Evolutionary conservation across 768 basidiomycete species (phyloP).

Genomic region (Leucosporidium creatinivorum): DNA sequence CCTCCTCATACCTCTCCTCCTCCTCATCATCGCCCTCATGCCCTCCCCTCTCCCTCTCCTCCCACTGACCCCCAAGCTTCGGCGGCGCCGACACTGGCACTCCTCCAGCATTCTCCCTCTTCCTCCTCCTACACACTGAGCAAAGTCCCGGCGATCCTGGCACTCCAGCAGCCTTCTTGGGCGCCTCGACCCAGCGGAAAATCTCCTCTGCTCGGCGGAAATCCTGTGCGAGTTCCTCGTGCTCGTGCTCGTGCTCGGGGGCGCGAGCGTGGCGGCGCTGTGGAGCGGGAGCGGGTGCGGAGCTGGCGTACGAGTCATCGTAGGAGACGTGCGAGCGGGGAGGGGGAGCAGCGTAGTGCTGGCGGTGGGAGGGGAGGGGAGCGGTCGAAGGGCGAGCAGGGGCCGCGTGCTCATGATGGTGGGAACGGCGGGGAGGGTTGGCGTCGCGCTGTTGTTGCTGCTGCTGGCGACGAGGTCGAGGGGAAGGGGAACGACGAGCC

Average conservation of each 20-base stretch:
- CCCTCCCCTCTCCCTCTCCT: constrained; percentile 9
- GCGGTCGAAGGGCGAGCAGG: not conserved
- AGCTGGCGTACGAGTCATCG: not conserved
- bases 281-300: not conserved
- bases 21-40: constrained; percentile 8
- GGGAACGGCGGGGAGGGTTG: too few species aligned
- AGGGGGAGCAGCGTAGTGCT: not conserved
- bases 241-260: not conserved
- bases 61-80: constrained; percentile 21
- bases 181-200: not conserved
- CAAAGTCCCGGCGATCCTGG: not conserved
- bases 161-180: not conserved
- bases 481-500: not conserved
- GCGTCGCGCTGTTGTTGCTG: not conserved
- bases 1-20: constrained; percentile 4
- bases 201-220: not conserved
- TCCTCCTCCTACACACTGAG: constrained; percentile 11
- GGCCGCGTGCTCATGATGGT: not conserved
- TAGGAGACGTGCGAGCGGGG: not conserved
- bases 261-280: not conserved
- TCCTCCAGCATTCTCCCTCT: not conserved
- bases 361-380: not conserved
- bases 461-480: not conserved
- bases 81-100: not conserved
- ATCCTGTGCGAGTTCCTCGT: not conserved